These are phyloP conservation scores for Orobanche coerulescens DNA, from an alignment of 257 asterid species.

Conservation along the genomic window DNA sequence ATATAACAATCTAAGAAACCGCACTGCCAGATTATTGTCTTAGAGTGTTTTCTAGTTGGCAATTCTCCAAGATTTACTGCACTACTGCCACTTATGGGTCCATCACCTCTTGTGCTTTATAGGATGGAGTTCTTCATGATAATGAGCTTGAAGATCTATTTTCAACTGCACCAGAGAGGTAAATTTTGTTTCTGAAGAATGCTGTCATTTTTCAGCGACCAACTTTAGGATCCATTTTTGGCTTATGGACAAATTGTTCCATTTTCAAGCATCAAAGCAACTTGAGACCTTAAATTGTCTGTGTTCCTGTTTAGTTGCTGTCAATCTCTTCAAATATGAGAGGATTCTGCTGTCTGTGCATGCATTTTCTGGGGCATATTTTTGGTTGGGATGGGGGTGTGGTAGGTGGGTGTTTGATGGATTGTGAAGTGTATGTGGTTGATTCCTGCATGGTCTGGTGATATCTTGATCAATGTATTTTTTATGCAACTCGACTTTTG, in stretches of 20 bases:
- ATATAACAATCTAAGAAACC: background rate
- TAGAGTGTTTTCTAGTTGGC: background rate
- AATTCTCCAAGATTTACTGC: slow-evolving; percentile 1
- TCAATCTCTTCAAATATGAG: background rate
- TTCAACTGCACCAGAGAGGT: slow-evolving; percentile 98
- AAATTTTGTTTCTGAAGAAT: slow-evolving; percentile 18
- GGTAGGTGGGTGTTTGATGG: no score
- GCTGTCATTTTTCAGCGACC: slow-evolving; percentile 1
- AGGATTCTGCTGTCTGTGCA: background rate
- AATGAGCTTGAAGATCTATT: slow-evolving; percentile 86
- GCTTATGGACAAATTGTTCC: background rate
- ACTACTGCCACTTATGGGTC: slow-evolving; percentile 14
- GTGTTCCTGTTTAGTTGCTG: slow-evolving; percentile 9
- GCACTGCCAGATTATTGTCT: background rate
- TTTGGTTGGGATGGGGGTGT: no score
- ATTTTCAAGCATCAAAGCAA: background rate
- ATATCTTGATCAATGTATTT: slow-evolving; percentile 6
- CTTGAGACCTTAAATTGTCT: slow-evolving; percentile 7
- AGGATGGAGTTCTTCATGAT: slow-evolving; percentile 84
- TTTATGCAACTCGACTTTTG: slow-evolving; percentile 6
- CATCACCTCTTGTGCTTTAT: slow-evolving; percentile 27
- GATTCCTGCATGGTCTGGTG: slow-evolving; percentile 3
- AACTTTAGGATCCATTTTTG: background rate
- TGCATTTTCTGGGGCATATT: background rate
- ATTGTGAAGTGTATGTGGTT: background rate